Evolutionary conservation across 768 basidiomycete genomes (phyloP), one percentile per base, ranked within the genome.

Genomic region (Lyophyllum atratum): DNA sequence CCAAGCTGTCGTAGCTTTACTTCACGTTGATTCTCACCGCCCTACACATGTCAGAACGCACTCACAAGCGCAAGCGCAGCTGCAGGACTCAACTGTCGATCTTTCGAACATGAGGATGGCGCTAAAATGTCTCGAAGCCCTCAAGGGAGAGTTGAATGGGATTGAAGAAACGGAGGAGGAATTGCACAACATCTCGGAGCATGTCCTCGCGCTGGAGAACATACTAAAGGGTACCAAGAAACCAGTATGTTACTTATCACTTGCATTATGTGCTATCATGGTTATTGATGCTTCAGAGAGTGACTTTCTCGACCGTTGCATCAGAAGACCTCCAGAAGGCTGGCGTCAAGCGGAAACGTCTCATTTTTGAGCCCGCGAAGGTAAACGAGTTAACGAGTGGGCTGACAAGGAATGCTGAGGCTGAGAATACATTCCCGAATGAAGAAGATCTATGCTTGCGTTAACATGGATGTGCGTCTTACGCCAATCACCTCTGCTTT

Each of bases 381-480:
- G 47, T 67, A 51, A 52, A 40, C 33, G 59, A 64, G 56, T 60
- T 66, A 56, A 51, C 54, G 34, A 59, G 51, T 6, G 45, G n/a
- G 45, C 48, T 64, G 33, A 58, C 58, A 59, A 37, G 37, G 42
- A 64, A 62, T 37, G 56, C 54, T 51, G 59, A 64, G 50, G 60
- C 62, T 57, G 59, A 62, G 61, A 64, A 66, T 71, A 19, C 59
- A 66, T 37, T 58, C 59, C 56, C 48, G 59, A 55, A 58, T 71
- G 53, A 66, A 66, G 58, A 62, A 68, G 52, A 71, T 72, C 31
- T 69, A 70, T 65, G 65, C 55, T 52, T 50, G 49, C 54, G 66
- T 72, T 52, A 71, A 68, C 61, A 67, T 70, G 68, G 64, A 69
- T 59, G 70, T 73, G 57, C 31, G 68, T 67, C 22, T 59, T 60